Evolutionary conservation across 108 stramenopile species (phyloP).

Genomic region (Nitzschia palea): DNA sequence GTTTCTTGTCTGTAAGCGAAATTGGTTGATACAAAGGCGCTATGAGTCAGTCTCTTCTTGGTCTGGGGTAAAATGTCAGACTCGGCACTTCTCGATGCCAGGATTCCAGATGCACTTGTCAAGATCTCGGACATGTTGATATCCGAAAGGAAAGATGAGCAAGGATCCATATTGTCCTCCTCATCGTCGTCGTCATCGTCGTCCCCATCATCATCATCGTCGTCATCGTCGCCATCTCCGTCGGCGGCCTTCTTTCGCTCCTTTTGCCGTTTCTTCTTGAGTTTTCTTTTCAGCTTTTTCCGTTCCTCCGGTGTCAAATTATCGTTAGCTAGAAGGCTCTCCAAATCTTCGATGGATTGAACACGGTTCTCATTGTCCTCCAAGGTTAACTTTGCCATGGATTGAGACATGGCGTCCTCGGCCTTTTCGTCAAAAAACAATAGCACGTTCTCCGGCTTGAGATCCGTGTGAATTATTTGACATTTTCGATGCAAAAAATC

Average conservation of each 20-base stretch:
- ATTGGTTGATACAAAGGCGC: conserved; percentile 65
- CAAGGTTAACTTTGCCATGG: conserved; percentile 25
- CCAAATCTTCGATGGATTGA: conserved; percentile 64
- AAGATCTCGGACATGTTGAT: conserved; percentile 36
- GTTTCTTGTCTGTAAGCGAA: conserved; percentile 53
- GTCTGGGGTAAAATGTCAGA: conserved; percentile 20
- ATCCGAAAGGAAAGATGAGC: conserved; percentile 46
- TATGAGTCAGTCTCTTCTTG: conserved; percentile 49
- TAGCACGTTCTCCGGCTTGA: conserved; percentile 98
- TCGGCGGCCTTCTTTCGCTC: conserved; percentile 52
- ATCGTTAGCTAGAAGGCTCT: conserved; percentile 49
- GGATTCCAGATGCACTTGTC: conserved; percentile 15
- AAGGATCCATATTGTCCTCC: conserved; percentile 7
- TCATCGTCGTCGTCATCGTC: conserved; percentile 28
- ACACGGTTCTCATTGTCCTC: conserved; percentile 15
- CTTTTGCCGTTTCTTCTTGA: conserved; percentile 81
- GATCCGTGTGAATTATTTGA: conserved; percentile 97
- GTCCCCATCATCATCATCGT: conserved; percentile 48
- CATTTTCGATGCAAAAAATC: conserved; percentile 95
- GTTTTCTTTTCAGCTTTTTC: conserved; percentile 61
- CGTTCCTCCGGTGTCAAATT: conserved; percentile 56
- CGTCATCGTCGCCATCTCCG: conserved; percentile 47
- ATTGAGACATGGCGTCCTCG: conserved; percentile 25
- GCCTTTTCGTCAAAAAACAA: conserved; percentile 60
- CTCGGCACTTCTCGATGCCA: conserved; percentile 27